Evolutionary conservation across 1,139 yeast species (phyloP).

Genomic region (Geotrichum carabidarum): DNA sequence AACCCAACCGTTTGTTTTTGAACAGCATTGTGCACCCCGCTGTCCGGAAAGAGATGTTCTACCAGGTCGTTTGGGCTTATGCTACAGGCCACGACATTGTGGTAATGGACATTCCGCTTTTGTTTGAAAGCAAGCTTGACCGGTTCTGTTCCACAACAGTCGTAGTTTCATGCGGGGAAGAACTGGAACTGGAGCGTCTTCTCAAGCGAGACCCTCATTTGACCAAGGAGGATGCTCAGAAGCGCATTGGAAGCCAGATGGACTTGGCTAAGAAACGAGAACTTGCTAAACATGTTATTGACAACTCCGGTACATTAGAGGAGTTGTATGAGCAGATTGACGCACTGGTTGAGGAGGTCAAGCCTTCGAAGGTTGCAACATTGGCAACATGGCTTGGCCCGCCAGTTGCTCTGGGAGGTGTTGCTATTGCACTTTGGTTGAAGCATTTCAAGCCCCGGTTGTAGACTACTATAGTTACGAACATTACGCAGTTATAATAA

Average conservation of each 20-base stretch:
- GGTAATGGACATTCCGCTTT: constrained; percentile 80
- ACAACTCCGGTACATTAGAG: constrained; percentile 53
- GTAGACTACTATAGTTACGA: not conserved
- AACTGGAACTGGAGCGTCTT: constrained; percentile 59
- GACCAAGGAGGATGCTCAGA: constrained; percentile 58
- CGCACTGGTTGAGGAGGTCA: constrained; percentile 42
- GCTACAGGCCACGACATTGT: constrained; percentile 50
- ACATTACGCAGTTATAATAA: no score
- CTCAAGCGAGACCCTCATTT: constrained; percentile 63
- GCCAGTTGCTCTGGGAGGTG: constrained; percentile 41
- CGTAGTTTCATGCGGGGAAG: constrained; percentile 59
- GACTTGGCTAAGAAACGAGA: constrained; percentile 51
- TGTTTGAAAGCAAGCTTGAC: constrained; percentile 76
- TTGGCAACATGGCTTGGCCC: constrained; percentile 48
- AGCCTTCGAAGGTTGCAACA: constrained; percentile 44
- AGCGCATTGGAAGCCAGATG: constrained; percentile 77
- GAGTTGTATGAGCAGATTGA: constrained; percentile 49
- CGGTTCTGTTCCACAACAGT: constrained; percentile 65
- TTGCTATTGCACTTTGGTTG: constrained; percentile 11
- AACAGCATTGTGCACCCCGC: constrained; percentile 88
- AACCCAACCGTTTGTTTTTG: constrained; percentile 46
- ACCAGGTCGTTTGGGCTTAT: constrained; percentile 57
- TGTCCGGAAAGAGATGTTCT: constrained; percentile 62
- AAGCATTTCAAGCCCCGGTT: constrained; percentile 9
- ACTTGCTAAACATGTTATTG: constrained; percentile 62